Evolutionary conservation across 140 eudicot genomes (phyloP).

Genomic region (Oenanthe javanica): DNA sequence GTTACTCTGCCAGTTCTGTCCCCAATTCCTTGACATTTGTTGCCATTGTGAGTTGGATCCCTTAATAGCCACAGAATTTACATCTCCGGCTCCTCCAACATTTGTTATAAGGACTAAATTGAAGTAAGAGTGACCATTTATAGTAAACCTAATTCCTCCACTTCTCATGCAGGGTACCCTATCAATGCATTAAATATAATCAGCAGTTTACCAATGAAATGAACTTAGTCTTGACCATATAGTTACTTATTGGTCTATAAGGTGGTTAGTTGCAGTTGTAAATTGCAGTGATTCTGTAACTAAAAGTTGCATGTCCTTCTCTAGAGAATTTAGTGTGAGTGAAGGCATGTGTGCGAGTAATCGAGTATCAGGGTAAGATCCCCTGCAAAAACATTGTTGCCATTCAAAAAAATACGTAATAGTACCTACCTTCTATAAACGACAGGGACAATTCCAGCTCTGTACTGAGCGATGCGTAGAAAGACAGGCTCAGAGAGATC

Average conservation of each 20-base stretch:
- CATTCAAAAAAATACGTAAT: neutral
- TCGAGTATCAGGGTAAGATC: neutral
- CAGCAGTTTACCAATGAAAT: neutral
- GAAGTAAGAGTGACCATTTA: conserved; percentile 77
- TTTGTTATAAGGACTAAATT: conserved; percentile 65
- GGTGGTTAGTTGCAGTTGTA: neutral
- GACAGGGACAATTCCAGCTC: conserved; percentile 82
- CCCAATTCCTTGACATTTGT: conserved; percentile 82
- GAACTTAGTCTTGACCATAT: neutral
- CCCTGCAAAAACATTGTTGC: neutral
- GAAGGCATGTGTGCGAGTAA: neutral
- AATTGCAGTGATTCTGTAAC: neutral
- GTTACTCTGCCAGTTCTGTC: conserved; percentile 83
- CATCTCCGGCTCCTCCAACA: conserved; percentile 78
- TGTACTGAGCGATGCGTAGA: conserved; percentile 64
- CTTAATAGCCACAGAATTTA: conserved; percentile 49
- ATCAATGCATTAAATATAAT: neutral
- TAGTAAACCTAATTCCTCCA: conserved; percentile 71
- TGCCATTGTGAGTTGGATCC: conserved; percentile 64
- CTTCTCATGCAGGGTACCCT: conserved; percentile 75
- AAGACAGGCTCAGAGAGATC: conserved; percentile 65
- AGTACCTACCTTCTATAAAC: conserved; percentile 50
- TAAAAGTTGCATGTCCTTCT: neutral
- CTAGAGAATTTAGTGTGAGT: neutral
- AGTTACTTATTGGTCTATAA: neutral